Conservation (phyloP, 1,139 yeast genomes). For the Suhomyces wounanorum region DNA sequence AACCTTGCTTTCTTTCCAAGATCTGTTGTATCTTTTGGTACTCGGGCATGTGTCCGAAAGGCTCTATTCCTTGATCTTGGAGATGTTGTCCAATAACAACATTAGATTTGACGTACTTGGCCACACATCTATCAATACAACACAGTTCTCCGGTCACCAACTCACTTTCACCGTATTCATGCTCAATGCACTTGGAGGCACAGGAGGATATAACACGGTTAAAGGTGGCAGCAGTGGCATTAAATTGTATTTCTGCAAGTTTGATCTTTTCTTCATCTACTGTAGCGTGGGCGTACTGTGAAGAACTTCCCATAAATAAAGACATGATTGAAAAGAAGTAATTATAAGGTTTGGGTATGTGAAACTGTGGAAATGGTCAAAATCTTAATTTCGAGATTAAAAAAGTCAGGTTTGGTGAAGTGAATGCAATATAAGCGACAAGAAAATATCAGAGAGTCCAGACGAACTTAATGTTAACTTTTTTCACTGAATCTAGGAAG, state of each 20-base stretch:
- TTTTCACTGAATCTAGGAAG: not conserved
- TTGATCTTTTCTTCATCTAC: conserved; percentile 69
- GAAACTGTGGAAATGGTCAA: not conserved
- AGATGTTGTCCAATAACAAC: conserved; percentile 54
- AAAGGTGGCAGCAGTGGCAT: conserved; percentile 70
- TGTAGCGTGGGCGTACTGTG: conserved; percentile 44
- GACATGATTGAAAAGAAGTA: conserved; percentile 49
- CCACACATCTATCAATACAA: conserved; percentile 78
- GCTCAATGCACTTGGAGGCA: conserved; percentile 69
- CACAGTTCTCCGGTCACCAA: conserved; percentile 73
- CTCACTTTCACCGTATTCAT: conserved; percentile 77
- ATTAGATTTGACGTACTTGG: conserved; percentile 70
- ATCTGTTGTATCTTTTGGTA: conserved; percentile 31
- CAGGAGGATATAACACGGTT: conserved; percentile 60
- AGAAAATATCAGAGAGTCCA: not conserved
- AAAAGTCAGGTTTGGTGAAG: not conserved
- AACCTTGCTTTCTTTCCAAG: conserved; percentile 7
- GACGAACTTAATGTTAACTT: not conserved
- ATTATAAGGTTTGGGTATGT: not conserved
- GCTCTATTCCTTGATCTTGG: conserved; percentile 35
- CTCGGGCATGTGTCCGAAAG: conserved; percentile 40
- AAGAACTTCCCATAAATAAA: conserved; percentile 51
- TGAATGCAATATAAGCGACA: not conserved
- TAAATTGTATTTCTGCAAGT: conserved; percentile 74
- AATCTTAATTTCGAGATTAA: not conserved